These are phyloP conservation scores for Skeletonema tropicum DNA, from an alignment of 108 stramenopile species.

Conservation along the genomic window DNA sequence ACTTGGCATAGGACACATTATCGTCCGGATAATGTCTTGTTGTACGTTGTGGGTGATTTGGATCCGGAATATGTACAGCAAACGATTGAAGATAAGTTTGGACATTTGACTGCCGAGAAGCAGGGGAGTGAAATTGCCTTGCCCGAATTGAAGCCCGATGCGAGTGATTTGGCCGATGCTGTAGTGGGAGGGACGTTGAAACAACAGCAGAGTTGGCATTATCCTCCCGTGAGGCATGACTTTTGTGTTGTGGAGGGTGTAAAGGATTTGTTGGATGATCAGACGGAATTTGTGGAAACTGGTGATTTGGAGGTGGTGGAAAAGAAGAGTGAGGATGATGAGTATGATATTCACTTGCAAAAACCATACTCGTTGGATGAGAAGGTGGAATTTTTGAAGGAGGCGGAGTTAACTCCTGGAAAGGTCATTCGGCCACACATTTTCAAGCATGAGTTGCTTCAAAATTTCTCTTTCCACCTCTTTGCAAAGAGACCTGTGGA, in stretches of 20 bases:
- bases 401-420: slow-evolving; percentile 63
- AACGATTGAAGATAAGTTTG: slow-evolving; percentile 89
- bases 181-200: slow-evolving; percentile 79
- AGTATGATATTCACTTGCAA: slow-evolving; percentile 86
- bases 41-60: slow-evolving; percentile 96
- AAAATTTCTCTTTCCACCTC: slow-evolving; percentile 94
- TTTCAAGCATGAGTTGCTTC: slow-evolving; percentile 90
- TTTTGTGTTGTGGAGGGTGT: slow-evolving; percentile 68
- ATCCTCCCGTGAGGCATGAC: slow-evolving; percentile 89
- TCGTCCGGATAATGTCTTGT: slow-evolving; percentile 96
- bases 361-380: slow-evolving; percentile 77
- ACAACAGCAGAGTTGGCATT: slow-evolving; percentile 90
- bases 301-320: slow-evolving; percentile 17
- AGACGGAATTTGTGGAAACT: slow-evolving; percentile 9
- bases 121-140: slow-evolving; percentile 76
- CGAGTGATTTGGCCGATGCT: slow-evolving; percentile 76
- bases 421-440: slow-evolving; percentile 87
- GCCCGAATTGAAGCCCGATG: slow-evolving; percentile 74
- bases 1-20: slow-evolving; percentile 97
- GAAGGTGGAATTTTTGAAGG: slow-evolving; percentile 73
- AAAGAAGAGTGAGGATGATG: slow-evolving; percentile 40
- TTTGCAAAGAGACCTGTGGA: slow-evolving; percentile 97
- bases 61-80: slow-evolving; percentile 81
- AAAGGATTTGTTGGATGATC: slow-evolving; percentile 41
- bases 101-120: slow-evolving; percentile 74